Percentiles rank a stretch among this genome's conserved stretches.
These are phyloP conservation scores for Plasmodium reichenowi DNA, from an alignment of 169 alveolate genomes.

Conservation along the genomic window DNA sequence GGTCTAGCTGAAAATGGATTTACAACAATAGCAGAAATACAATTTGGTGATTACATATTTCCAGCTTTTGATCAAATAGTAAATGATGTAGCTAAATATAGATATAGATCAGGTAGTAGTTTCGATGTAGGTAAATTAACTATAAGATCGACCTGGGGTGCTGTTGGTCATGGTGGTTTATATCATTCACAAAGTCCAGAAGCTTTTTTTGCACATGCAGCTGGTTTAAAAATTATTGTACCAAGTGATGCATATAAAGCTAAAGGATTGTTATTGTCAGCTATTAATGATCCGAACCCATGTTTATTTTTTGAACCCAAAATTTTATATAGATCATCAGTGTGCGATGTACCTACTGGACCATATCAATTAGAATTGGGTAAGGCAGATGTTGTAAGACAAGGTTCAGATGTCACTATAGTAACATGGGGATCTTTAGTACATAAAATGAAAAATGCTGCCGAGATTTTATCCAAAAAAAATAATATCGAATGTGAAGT, in stretches of 20 bases:
- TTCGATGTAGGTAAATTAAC: slow-evolving; percentile 95
- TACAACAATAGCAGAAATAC: slow-evolving; percentile 98
- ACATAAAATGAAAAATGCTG: slow-evolving; percentile 90
- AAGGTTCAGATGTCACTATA: slow-evolving; percentile 93
- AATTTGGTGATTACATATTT: slow-evolving; percentile 97
- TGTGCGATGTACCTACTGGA: slow-evolving; percentile 93
- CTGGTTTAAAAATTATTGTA: slow-evolving; percentile 94
- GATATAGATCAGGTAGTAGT: slow-evolving; percentile 95
- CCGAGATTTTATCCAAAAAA: slow-evolving; percentile 90
- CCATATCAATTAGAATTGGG: slow-evolving; percentile 94
- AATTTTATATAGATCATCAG: slow-evolving; percentile 95
- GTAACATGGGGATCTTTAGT: slow-evolving; percentile 92
- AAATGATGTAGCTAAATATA: slow-evolving; percentile 97
- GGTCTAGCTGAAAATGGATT: slow-evolving; percentile 95
- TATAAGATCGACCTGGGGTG: slow-evolving; percentile 96
- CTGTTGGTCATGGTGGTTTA: slow-evolving; percentile 98
- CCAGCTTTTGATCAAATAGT: slow-evolving; percentile 98
- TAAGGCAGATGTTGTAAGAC: slow-evolving; percentile 94
- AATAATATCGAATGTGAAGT: slow-evolving; percentile 93
- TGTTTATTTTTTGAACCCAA: slow-evolving; percentile 98
- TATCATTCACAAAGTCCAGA: slow-evolving; percentile 98
- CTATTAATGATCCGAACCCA: slow-evolving; percentile 93
- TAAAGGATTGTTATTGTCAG: slow-evolving; percentile 92
- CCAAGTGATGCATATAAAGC: slow-evolving; percentile 98
- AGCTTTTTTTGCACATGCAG: slow-evolving; percentile 97